Percentiles rank a stretch among this genome's conserved stretches.
phyloP scores from a whole-genome alignment of 768 basidiomycete species.

The Phaeotremella fagi region DNA sequence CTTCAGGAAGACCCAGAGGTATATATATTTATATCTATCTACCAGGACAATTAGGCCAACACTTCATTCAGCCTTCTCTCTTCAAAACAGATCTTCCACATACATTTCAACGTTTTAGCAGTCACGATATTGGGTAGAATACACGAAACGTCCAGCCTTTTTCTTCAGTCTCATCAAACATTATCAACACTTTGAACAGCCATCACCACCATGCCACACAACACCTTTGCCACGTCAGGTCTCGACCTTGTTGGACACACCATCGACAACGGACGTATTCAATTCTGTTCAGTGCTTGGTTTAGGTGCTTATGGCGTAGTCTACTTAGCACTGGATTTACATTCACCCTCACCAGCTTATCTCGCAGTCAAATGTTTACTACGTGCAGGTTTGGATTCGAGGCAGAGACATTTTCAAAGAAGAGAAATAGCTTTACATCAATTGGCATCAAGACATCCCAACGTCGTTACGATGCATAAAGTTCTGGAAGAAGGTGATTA shows the following conservation, averaged over 20 bases:
- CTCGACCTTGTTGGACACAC: constrained; percentile 58
- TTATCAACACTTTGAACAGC: background rate
- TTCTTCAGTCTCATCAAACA: background rate
- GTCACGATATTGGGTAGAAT: too few relatives aligned
- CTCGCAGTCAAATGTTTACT: constrained; percentile 88
- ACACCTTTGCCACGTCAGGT: constrained; percentile 43
- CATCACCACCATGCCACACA: constrained; percentile 27
- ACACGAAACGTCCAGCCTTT: too few relatives aligned
- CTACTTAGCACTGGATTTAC: constrained; percentile 74
- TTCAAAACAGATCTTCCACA: too few relatives aligned
- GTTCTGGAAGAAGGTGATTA: constrained; percentile 59
- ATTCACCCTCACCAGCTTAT: constrained; percentile 52
- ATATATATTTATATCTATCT: too few relatives aligned
- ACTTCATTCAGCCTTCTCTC: too few relatives aligned
- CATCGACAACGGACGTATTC: constrained; percentile 75
- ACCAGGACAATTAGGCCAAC: too few relatives aligned
- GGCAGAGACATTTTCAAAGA: constrained; percentile 63
- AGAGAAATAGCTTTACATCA: constrained; percentile 62
- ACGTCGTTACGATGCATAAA: constrained; percentile 66
- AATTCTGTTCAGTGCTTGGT: constrained; percentile 81
- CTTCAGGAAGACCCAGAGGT: too few relatives aligned
- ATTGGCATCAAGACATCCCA: constrained; percentile 51
- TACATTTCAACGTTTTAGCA: too few relatives aligned
- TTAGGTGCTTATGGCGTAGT: constrained; percentile 93
- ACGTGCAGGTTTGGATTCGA: constrained; percentile 55